Conservation (phyloP, 108 stramenopile species). For the Cyclotella baltica region DNA sequence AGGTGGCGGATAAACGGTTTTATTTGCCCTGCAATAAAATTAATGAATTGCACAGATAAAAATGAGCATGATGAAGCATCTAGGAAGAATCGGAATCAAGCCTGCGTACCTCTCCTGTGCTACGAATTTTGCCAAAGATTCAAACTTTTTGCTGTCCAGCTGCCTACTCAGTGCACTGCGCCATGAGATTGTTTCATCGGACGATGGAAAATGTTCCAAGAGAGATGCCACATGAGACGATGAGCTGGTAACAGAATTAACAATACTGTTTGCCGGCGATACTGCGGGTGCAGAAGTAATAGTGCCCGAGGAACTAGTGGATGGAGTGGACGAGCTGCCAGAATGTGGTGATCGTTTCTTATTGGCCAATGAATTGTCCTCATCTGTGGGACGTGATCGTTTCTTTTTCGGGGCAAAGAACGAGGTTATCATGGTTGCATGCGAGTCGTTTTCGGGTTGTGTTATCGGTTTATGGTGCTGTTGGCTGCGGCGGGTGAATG, state of each 20-base stretch:
- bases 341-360: neutral
- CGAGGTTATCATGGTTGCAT: constrained; percentile 70
- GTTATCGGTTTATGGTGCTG: too few species aligned
- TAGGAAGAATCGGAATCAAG: neutral
- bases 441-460: too few species aligned
- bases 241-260: neutral
- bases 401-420: constrained; percentile 68
- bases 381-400: constrained; percentile 15
- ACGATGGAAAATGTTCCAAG: neutral
- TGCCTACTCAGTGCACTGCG: constrained; percentile 44
- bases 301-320: neutral
- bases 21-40: constrained; percentile 29
- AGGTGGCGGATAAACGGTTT: constrained; percentile 86
- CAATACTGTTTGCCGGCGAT: neutral
- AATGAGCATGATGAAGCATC: neutral
- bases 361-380: constrained; percentile 12
- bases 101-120: constrained; percentile 51
- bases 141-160: constrained; percentile 48
- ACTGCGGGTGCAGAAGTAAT: constrained; percentile 6
- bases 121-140: constrained; percentile 60
- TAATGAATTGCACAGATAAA: neutral
- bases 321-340: neutral
- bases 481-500: too few species aligned
- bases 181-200: constrained; percentile 25
- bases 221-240: constrained; percentile 10